Base-by-base conservation (phyloP, 768 basidiomycete genomes). In the Leccinum disarticulatum region DNA sequence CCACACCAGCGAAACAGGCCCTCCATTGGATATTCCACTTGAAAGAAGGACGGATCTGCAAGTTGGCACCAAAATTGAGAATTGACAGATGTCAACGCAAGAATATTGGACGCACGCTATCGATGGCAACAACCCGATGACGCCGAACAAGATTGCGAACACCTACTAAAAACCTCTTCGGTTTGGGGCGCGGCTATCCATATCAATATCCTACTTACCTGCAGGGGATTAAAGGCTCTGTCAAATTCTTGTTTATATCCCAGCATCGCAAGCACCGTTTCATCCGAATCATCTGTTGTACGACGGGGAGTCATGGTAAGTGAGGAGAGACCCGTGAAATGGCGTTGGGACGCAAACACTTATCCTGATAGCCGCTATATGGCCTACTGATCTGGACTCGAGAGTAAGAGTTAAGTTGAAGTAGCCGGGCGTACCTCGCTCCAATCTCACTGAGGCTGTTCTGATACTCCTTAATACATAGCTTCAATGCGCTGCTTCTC, bases 121-220 rank as follows among this genome's bases (percentile, higher is more conserved):
- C 0, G 87, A 81, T 17, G 81, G 86, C 3, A 87, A 79, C 17
- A 88, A 66, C 0, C 87, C 87, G 54, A 88, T 86, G 58, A 88
- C 84, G 5, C 83, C 85, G 69, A 89, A 89, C 0, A 82, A 82
- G 22, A 88, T 77, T 1, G 87, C 87, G 59, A 88, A 88, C 8
- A 87, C 83, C 84, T 89, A 65, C 71, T 25, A 33, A 65, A 67
- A 2, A 10, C 15, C 10, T 17, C 30, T 2, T 36, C 15, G 17
- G 25, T 22, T 27, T 25, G 25, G 25, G 36, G 38, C 22, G 0
- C 7, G 14, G 14, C 28, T 2, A 22, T n/a, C 25, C 7, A 17
- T 14, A 27, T 36, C 27, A 19, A 4, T 27, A 47, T 13, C 6
- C 2, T 8, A 55, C 59, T 54, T 48, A 69, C 72, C 55, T 73